These are phyloP conservation scores for Lichtheimia ornata DNA, from an alignment of 371 early-diverging fungal species.

Conservation along the genomic window DNA sequence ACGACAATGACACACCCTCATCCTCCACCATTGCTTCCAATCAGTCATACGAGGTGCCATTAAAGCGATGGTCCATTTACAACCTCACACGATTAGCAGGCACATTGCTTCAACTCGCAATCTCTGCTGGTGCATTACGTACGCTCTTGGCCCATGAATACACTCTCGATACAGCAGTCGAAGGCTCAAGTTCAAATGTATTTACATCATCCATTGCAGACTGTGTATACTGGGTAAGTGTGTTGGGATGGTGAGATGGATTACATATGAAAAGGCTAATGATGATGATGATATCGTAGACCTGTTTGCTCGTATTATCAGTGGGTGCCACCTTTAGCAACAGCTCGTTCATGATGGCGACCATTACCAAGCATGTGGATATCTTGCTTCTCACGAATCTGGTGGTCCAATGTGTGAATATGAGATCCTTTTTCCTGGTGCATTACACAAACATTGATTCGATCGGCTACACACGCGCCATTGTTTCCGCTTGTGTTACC, in stretches of 20 bases:
- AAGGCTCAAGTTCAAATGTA: conserved; percentile 13
- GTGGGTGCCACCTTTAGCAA: conserved; percentile 21
- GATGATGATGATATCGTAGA: too few species aligned
- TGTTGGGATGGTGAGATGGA: too few species aligned
- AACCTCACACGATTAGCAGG: conserved; percentile 14
- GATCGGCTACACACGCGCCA: conserved; percentile 28
- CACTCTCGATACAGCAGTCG: conserved; percentile 15
- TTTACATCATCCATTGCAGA: conserved; percentile 2
- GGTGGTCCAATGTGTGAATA: conserved; percentile 25
- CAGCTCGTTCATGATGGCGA: conserved; percentile 13
- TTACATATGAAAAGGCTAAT: neutral
- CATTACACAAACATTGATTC: conserved; percentile 15
- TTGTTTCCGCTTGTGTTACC: conserved; percentile 14
- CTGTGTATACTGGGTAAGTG: conserved; percentile 26
- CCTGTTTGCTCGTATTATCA: conserved; percentile 19
- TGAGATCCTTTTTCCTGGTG: conserved; percentile 33
- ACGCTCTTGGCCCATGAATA: conserved; percentile 7
- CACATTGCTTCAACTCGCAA: conserved; percentile 3
- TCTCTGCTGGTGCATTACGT: conserved; percentile 9
- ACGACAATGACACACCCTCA: conserved; percentile 10
- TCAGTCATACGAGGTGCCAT: conserved; percentile 12
- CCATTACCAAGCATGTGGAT: conserved; percentile 25
- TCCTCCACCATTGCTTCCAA: conserved; percentile 8
- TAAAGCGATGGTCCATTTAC: conserved; percentile 16
- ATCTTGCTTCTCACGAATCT: conserved; percentile 23